phyloP scores from a whole-genome alignment of 495 filamentous ascomycete species.

The Penicillium pancosmium region DNA sequence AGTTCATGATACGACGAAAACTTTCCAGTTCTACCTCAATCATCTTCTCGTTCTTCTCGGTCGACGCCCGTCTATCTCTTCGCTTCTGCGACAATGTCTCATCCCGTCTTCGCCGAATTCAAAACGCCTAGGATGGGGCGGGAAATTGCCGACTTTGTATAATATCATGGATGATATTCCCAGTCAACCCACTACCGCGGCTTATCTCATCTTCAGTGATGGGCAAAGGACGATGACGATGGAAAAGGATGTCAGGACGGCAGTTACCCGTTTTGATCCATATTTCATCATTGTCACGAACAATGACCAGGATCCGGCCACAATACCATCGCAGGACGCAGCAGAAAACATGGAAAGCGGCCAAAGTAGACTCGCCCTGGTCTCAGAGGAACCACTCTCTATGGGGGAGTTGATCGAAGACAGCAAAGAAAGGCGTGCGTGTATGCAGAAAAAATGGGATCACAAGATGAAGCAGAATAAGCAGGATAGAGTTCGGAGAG shows the following conservation, averaged over 20 bases:
- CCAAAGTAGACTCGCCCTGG: slow-evolving; percentile 18
- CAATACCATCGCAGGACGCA: slow-evolving; percentile 8
- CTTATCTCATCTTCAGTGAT: slow-evolving; percentile 61
- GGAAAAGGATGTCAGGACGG: slow-evolving; percentile 59
- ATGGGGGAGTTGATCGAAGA: slow-evolving; percentile 45
- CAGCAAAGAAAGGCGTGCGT: slow-evolving; percentile 38
- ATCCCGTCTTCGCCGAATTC: slow-evolving; percentile 25
- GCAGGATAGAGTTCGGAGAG: slow-evolving; percentile 3
- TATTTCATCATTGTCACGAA: slow-evolving; percentile 62
- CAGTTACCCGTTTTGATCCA: slow-evolving; percentile 36
- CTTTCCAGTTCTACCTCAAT: slow-evolving; percentile 49
- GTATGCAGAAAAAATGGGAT: slow-evolving; percentile 46
- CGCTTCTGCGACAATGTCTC: slow-evolving; percentile 49
- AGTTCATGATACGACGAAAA: slow-evolving; percentile 49
- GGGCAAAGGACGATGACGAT: slow-evolving; percentile 47
- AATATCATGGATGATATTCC: slow-evolving; percentile 37
- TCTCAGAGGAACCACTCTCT: slow-evolving; percentile 21
- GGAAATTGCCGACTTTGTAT: slow-evolving; percentile 21
- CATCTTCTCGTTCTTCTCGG: slow-evolving; percentile 60
- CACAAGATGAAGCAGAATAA: slow-evolving; percentile 21
- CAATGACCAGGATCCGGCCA: slow-evolving; percentile 43
- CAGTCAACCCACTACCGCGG: slow-evolving; percentile 49
- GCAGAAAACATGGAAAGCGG: slow-evolving; percentile 19
- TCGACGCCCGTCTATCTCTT: slow-evolving; percentile 57
- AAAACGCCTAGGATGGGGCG: not conserved